Conservation (phyloP, 208 protist species). For the Borovskyia barvae region DNA sequence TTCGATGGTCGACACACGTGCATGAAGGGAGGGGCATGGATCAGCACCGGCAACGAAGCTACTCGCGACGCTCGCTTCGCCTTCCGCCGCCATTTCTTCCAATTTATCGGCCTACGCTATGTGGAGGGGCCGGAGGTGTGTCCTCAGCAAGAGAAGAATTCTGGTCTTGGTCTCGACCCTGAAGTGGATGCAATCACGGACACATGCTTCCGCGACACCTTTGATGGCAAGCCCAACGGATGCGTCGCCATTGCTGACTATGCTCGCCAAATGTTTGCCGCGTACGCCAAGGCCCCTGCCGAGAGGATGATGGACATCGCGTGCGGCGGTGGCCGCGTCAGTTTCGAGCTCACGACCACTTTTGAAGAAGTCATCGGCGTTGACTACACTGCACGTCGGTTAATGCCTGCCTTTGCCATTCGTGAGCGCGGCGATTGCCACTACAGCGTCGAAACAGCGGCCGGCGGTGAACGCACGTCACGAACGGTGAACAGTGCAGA, state of each 20-base stretch:
- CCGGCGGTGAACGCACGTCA: constrained; percentile 26
- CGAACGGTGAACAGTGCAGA: constrained; percentile 34
- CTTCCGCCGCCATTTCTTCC: constrained; percentile 96
- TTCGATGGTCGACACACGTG: constrained; percentile 94
- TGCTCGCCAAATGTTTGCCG: constrained; percentile 38
- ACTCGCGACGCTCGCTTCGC: constrained; percentile 91
- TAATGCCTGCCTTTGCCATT: constrained; percentile 86
- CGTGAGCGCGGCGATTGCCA: constrained; percentile 73
- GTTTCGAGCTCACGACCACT: constrained; percentile 75
- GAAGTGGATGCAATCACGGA: constrained; percentile 81
- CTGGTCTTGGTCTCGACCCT: constrained; percentile 64
- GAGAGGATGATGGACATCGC: constrained; percentile 76
- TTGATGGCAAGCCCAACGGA: constrained; percentile 63
- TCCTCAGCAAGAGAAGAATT: constrained; percentile 15
- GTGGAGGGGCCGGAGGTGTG: constrained; percentile 69
- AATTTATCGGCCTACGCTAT: constrained; percentile 93
- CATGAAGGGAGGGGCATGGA: constrained; percentile 95
- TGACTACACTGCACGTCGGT: constrained; percentile 78
- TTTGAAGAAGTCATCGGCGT: constrained; percentile 81
- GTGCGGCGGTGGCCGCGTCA: constrained; percentile 80
- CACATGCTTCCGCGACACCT: constrained; percentile 61
- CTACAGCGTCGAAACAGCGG: constrained; percentile 51
- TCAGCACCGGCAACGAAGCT: constrained; percentile 94
- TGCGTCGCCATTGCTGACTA: constrained; percentile 71
- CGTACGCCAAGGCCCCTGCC: constrained; percentile 46